These are phyloP conservation scores for Didymella exigua DNA, from an alignment of 2,329 filamentous ascomycete genomes.

Conservation along the genomic window DNA sequence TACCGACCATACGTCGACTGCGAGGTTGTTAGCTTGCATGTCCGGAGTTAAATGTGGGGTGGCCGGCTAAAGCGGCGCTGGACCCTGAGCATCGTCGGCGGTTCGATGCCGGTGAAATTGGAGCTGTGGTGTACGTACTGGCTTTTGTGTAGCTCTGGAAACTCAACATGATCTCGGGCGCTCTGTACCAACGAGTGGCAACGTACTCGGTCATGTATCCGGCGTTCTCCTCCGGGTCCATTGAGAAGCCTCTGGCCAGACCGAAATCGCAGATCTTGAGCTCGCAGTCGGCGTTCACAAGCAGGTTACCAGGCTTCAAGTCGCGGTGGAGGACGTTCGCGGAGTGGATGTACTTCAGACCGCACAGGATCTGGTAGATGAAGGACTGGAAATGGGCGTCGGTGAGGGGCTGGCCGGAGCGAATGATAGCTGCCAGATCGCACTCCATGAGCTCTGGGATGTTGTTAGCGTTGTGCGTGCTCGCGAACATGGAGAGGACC, in stretches of 20 bases:
- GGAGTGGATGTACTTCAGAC: slow-evolving; percentile 98
- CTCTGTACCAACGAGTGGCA: slow-evolving; percentile 97
- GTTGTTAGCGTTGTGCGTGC: slow-evolving; percentile 27
- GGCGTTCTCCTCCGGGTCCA: slow-evolving; percentile 96
- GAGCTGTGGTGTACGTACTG: slow-evolving; percentile 68
- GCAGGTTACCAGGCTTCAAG: slow-evolving; percentile 92
- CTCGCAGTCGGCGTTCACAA: slow-evolving; percentile 99
- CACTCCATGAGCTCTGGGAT: slow-evolving; percentile 94
- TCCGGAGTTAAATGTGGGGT: slow-evolving; percentile 4
- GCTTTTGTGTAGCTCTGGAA: slow-evolving; percentile 99
- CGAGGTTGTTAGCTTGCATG: slow-evolving; percentile 27
- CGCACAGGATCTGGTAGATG: slow-evolving; percentile 99
- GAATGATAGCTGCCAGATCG: slow-evolving; percentile 95
- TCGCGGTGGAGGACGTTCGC: slow-evolving; percentile 97
- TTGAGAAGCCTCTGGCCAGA: slow-evolving; percentile 91
- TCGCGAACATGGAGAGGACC: not conserved
- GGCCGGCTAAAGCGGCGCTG: slow-evolving; percentile 4
- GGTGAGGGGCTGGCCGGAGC: slow-evolving; percentile 94
- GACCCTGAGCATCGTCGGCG: not conserved
- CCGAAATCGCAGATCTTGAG: slow-evolving; percentile 99
- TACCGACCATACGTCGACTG: slow-evolving; percentile 99
- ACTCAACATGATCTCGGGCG: slow-evolving; percentile 98
- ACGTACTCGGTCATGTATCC: slow-evolving; percentile 99
- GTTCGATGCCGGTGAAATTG: not conserved
- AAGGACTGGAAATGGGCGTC: slow-evolving; percentile 99